These are phyloP conservation scores for Cercospora sp. DNA, from an alignment of 2,329 filamentous ascomycete genomes.

Conservation along the genomic window DNA sequence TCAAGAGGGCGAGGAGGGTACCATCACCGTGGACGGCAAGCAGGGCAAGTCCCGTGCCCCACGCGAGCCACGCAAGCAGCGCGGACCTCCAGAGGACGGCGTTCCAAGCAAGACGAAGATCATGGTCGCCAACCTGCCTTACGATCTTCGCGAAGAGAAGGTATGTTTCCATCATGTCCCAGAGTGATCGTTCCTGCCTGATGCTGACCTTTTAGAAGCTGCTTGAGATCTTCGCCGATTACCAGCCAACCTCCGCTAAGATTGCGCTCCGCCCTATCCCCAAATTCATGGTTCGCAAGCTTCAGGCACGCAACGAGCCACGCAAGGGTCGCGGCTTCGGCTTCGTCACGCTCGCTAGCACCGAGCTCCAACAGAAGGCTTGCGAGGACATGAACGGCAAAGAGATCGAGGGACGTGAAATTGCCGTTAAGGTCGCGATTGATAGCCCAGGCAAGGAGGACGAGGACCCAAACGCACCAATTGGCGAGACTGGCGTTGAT, in stretches of 20 bases:
- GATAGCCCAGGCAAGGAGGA: constrained; percentile 99
- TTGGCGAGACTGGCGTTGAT: constrained; percentile 38
- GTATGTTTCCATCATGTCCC: constrained; percentile 53
- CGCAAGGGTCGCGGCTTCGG: constrained; percentile 99
- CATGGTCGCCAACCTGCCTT: constrained; percentile 99
- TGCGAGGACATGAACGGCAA: constrained; percentile 99
- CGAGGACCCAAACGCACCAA: constrained; percentile 58
- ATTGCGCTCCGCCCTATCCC: constrained; percentile 98
- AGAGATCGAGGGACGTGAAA: constrained; percentile 97
- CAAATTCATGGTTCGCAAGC: constrained; percentile 99
- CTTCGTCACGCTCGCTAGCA: constrained; percentile 92
- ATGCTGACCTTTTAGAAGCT: constrained; percentile 60
- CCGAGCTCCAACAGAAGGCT: constrained; percentile 96
- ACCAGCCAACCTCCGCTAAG: constrained; percentile 92
- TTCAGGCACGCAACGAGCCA: constrained; percentile 94
- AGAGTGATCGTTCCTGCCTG: neutral
- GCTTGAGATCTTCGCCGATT: constrained; percentile 92
- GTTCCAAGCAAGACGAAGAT: constrained; percentile 99
- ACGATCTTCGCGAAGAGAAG: constrained; percentile 97
- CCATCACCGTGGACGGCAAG: constrained; percentile 45
- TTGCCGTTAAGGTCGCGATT: constrained; percentile 99
- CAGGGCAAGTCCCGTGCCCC: constrained; percentile 50
- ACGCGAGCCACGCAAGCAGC: constrained; percentile 67
- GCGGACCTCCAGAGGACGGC: constrained; percentile 93
- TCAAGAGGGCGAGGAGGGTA: constrained; percentile 50